Base-by-base conservation (phyloP, 495 filamentous ascomycete species). In the Aspergillus sclerotioniger region DNA sequence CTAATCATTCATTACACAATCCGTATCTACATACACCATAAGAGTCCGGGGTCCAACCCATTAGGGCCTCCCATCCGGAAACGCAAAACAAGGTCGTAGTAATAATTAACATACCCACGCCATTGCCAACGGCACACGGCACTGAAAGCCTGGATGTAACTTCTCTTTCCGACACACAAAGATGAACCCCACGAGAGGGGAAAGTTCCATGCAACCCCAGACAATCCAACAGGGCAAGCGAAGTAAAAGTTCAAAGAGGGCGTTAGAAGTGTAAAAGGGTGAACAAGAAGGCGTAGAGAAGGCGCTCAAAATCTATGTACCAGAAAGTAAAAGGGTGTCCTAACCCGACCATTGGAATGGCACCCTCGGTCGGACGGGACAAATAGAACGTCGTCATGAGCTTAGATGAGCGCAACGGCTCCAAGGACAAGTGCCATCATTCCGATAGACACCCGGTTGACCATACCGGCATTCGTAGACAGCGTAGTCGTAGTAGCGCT, bases 401-500 rank as follows among this genome's bases (percentile, higher is more conserved):
- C 49, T 71, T 73, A 78, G 56, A 76, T 37, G 48, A 78, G 21
- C 19, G 65, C 68, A 29, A 68, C 35, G 31, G 60, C 72, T 59
- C 66, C 75, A 35, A 74, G 59, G 16, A 71, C 68, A 19, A 73
- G 56, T 32, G 72, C 73, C 62, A 78, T 21, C 71, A 78, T 59
- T 21, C 66, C 72, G 41, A 63, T 69, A 9, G 75, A 76, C 25
- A 76, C 72, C 17, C 70, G 67, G 70, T 70, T 74, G 39, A 54
- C 54, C 21, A 72, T 58, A 37, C 69, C 72, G 21, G 62, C 69
- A 55, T 73, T 73, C 48, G 52, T 58, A 60, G 31, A 85, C 65
- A n/a, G 78, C 58, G 56, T 79, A 58, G 52, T 69, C 67, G n/a
- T 76, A 66, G 19, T 85, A 72, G 62, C 91, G 91, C 54, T 91